phyloP scores from a whole-genome alignment of 148 eudicot genomes.

The Camellia sinensis region DNA sequence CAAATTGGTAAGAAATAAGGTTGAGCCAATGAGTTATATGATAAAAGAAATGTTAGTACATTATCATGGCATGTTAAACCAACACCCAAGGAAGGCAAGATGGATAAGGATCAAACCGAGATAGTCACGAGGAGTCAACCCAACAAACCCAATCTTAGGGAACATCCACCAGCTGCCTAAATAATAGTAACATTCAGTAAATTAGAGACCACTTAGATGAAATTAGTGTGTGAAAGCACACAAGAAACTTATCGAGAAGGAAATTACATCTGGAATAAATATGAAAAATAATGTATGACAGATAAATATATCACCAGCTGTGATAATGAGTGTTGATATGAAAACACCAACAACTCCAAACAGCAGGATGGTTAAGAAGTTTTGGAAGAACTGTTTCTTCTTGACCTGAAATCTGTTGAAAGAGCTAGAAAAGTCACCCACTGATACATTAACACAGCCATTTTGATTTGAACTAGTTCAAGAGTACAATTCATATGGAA shows the following conservation, averaged over 20 bases:
- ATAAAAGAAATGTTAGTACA: neutral
- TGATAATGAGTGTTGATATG: conserved; percentile 62
- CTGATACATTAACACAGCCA: neutral
- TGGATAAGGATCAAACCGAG: conserved; percentile 47
- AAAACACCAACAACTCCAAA: conserved; percentile 87
- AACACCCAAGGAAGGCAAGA: neutral
- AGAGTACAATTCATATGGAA: neutral
- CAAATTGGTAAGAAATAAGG: conserved; percentile 9
- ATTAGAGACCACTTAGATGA: neutral
- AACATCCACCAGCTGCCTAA: conserved; percentile 86
- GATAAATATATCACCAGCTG: conserved; percentile 52
- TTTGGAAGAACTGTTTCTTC: conserved; percentile 97
- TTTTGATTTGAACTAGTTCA: neutral
- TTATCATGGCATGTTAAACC: neutral
- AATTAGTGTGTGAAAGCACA: neutral
- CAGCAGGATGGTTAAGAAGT: conserved; percentile 84
- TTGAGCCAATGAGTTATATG: neutral
- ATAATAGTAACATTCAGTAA: conserved; percentile 16
- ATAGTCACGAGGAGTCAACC: conserved; percentile 64
- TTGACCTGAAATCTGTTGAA: conserved; percentile 82
- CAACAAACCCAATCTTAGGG: conserved; percentile 61
- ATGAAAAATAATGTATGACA: neutral
- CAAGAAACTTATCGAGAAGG: neutral
- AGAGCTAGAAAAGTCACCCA: neutral
- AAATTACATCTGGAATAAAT: neutral